Percentiles rank a stretch among this genome's conserved stretches.
Evolutionary conservation across 177 flowering plant species (phyloP).

Genomic region (Tripterygium wilfordii): DNA sequence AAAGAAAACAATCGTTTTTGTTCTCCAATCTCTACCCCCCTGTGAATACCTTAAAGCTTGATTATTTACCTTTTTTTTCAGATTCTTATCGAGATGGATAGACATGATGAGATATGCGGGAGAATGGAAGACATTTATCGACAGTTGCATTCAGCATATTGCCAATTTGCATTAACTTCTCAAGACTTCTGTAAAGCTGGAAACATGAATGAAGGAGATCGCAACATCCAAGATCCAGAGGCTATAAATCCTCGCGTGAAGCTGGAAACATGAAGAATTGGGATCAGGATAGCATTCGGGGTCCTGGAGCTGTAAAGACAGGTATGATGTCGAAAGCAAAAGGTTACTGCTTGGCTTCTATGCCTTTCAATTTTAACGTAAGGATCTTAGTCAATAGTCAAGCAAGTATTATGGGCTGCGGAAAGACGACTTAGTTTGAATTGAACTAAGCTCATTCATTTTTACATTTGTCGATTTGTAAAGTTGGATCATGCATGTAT

Average conservation of each 20-base stretch:
- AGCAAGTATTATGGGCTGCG: too few relatives aligned
- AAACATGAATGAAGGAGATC: slow-evolving; percentile 4
- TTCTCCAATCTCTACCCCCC: background rate
- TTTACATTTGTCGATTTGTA: too few relatives aligned
- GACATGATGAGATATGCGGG: slow-evolving; percentile 49
- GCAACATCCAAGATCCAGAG: slow-evolving; percentile 20
- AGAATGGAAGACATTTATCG: slow-evolving; percentile 49
- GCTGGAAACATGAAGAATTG: background rate
- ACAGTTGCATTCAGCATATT: slow-evolving; percentile 45
- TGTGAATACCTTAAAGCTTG: slow-evolving; percentile 9
- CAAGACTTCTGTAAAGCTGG: slow-evolving; percentile 8
- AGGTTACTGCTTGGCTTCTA: too few relatives aligned
- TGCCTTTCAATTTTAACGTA: too few relatives aligned
- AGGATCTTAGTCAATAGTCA: too few relatives aligned
- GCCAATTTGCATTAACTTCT: slow-evolving; percentile 29
- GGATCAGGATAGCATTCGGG: too few relatives aligned
- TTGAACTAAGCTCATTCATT: too few relatives aligned
- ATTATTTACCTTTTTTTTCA: slow-evolving; percentile 14
- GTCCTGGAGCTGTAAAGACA: too few relatives aligned
- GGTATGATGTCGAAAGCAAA: too few relatives aligned
- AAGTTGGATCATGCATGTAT: too few relatives aligned
- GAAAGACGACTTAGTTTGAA: too few relatives aligned
- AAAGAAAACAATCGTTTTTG: background rate
- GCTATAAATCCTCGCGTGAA: slow-evolving; percentile 20
- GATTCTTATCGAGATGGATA: slow-evolving; percentile 75